Conservation (phyloP, 495 filamentous ascomycete species). For the Neurospora pannonica region DNA sequence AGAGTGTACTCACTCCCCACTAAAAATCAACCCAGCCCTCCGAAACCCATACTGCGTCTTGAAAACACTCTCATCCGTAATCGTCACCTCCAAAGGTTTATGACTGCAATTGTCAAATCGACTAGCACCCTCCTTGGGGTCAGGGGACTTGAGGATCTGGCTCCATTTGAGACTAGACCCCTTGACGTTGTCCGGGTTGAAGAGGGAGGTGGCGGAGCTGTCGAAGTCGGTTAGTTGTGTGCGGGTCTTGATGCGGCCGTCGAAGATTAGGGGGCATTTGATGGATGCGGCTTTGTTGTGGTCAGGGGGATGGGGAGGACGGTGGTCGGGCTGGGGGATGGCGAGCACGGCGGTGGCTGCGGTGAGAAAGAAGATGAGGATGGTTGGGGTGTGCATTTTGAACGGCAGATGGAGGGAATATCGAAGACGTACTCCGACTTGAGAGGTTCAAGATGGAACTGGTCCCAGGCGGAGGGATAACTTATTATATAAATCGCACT, state of each 20-base stretch:
- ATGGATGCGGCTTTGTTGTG: conserved; percentile 7
- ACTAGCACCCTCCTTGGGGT: conserved; percentile 6
- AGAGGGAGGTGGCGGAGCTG: conserved; percentile 28
- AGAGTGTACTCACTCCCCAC: conserved; percentile 16
- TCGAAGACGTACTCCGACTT: not conserved
- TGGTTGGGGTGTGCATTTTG: not conserved
- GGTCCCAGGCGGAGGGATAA: not conserved
- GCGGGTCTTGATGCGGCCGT: conserved; percentile 29
- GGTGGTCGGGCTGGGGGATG: not conserved
- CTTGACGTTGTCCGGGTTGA: conserved; percentile 41
- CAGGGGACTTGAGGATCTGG: conserved; percentile 36
- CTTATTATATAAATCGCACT: not conserved
- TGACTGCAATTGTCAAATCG: conserved; percentile 33
- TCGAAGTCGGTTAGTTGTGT: conserved; percentile 31
- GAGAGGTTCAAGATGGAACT: not conserved
- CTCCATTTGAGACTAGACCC: conserved; percentile 35
- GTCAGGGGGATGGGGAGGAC: not conserved
- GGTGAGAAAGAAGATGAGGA: conserved; percentile 1
- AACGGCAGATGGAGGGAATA: too few relatives aligned
- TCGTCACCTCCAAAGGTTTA: conserved; percentile 38
- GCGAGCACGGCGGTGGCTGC: not conserved
- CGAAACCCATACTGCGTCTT: conserved; percentile 47
- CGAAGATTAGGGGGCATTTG: conserved; percentile 37
- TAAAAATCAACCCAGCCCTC: conserved; percentile 43
- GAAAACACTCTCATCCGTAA: conserved; percentile 46